Evolutionary conservation across 192 early-diverging fungal genomes (phyloP).

Genomic region (Coemansia sp.): DNA sequence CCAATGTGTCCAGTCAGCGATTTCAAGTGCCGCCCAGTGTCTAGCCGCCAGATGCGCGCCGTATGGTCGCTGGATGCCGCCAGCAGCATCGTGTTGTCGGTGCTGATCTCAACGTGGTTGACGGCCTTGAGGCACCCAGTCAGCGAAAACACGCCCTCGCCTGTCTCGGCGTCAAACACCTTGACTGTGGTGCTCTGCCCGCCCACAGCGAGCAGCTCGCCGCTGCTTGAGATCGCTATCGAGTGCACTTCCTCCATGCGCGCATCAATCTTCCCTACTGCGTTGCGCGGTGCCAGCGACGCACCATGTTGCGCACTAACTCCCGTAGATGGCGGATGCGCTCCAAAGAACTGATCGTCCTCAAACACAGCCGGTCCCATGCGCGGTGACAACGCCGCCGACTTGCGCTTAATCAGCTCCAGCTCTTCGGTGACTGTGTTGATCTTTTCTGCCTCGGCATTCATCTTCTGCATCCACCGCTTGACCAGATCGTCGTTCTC

Average conservation of each 20-base stretch:
- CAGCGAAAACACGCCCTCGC: constrained; percentile 61
- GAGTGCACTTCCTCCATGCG: constrained; percentile 75
- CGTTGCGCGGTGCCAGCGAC: constrained; percentile 38
- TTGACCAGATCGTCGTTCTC: constrained; percentile 89
- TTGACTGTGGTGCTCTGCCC: constrained; percentile 79
- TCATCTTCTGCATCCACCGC: constrained; percentile 90
- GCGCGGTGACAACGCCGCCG: constrained; percentile 35
- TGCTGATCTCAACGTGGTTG: constrained; percentile 68
- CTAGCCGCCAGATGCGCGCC: constrained; percentile 81
- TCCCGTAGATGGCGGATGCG: constrained; percentile 16
- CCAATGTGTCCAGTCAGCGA: constrained; percentile 94
- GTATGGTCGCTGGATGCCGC: constrained; percentile 91
- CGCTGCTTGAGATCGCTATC: constrained; percentile 68
- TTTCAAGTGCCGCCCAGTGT: constrained; percentile 78
- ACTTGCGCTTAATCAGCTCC: constrained; percentile 66
- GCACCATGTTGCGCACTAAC: constrained; percentile 17
- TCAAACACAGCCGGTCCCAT: constrained; percentile 26
- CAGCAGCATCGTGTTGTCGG: constrained; percentile 46
- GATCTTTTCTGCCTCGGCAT: constrained; percentile 85
- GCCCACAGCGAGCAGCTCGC: constrained; percentile 74
- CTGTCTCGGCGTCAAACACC: constrained; percentile 74
- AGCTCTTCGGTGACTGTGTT: constrained; percentile 90
- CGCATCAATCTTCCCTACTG: constrained; percentile 47
- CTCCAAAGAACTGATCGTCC: constrained; percentile 42
- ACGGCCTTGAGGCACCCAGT: constrained; percentile 82